A percentile compares a stretch with the other conserved stretches of the same genome.
Evolutionary conservation across 2,329 filamentous ascomycete species (phyloP).

Genomic region (Leptosphaerulina australis): DNA sequence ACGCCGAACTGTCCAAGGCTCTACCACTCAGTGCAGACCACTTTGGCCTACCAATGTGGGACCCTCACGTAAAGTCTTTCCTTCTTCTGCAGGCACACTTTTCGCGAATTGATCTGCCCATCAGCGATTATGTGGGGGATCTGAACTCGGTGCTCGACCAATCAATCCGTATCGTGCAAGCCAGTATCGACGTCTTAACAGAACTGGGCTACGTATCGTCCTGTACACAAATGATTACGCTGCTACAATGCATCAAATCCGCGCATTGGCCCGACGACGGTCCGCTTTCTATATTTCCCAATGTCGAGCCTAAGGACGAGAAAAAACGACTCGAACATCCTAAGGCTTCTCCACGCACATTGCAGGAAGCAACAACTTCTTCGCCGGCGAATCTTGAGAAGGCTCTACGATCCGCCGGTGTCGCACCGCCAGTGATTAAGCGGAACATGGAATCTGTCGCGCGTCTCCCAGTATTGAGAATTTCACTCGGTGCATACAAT

Average conservation of each 20-base stretch:
- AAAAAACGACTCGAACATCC: conserved; percentile 51
- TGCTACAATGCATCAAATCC: conserved; percentile 91
- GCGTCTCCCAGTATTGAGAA: conserved; percentile 70
- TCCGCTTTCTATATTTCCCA: conserved; percentile 78
- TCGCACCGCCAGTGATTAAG: conserved; percentile 54
- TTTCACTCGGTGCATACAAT: conserved; percentile 67
- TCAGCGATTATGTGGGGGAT: conserved; percentile 96
- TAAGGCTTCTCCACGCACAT: conserved; percentile 44
- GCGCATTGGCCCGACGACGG: conserved; percentile 88
- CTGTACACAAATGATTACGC: conserved; percentile 77
- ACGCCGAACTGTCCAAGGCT: conserved; percentile 83
- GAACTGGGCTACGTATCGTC: conserved; percentile 84
- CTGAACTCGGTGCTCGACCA: conserved; percentile 89
- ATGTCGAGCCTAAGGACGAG: conserved; percentile 60
- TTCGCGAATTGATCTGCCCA: conserved; percentile 88
- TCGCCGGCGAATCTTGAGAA: conserved; percentile 39
- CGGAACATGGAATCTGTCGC: conserved; percentile 66
- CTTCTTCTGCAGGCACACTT: conserved; percentile 93
- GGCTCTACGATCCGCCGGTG: conserved; percentile 55
- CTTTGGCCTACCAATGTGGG: conserved; percentile 88
- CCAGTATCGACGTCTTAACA: conserved; percentile 88
- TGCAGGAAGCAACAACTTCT: conserved; percentile 45
- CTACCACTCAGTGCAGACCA: conserved; percentile 70
- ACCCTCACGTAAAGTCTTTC: conserved; percentile 97
- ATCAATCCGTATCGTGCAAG: conserved; percentile 94